Base-by-base conservation (phyloP, 106 monocot species). In the Allium fistulosum region DNA sequence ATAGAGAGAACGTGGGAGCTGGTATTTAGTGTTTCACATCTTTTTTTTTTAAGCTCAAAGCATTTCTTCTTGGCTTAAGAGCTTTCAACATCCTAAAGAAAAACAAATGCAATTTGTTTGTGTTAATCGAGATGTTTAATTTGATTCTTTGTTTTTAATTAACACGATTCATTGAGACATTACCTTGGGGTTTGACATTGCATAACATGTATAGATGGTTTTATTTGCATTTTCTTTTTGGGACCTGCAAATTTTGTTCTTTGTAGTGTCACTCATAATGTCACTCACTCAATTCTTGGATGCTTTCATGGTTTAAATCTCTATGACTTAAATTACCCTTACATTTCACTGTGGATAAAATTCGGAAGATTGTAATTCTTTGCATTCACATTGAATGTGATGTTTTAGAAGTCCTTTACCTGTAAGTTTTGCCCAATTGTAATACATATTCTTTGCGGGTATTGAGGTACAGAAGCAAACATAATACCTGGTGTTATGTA, bases 1-100 rank as follows among this genome's bases (percentile, higher is more conserved):
- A 63, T 69, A 72, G 72, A 61, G 67, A 56, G 77, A 78, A 78
- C 78, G 72, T 85, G 81, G 78, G 74, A 27, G 74, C 67, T 75
- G 76, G 76, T 78, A 75, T 75, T 61, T 75, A 75, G 71, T 79
- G 75, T 72, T 73, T 67, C 76, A 50, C 81, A 75, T 59, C 61
- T n/a, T 51, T 61, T 10, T 10, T 16, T 49, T 9, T 51, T 50
- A 28, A 53, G 67, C 50, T 14, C 49, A 66, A 26, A 46, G 51
- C 26, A 17, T 63, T 47, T 76, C 47, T 37, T 37, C 66, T 74
- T 79, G 69, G 68, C 74, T 53, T 13, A 52, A 60, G 69, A 69
- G 57, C 70, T 74, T 61, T 68, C 59, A 45, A 37, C 28, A 60
- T 53, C 56, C 26, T 71, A 76, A 79, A 81, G 70, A 51, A 80